A percentile compares a stretch with the other conserved stretches of the same genome.
These are phyloP conservation scores for Mycena pura DNA, from an alignment of 768 basidiomycete species.

Conservation along the genomic window DNA sequence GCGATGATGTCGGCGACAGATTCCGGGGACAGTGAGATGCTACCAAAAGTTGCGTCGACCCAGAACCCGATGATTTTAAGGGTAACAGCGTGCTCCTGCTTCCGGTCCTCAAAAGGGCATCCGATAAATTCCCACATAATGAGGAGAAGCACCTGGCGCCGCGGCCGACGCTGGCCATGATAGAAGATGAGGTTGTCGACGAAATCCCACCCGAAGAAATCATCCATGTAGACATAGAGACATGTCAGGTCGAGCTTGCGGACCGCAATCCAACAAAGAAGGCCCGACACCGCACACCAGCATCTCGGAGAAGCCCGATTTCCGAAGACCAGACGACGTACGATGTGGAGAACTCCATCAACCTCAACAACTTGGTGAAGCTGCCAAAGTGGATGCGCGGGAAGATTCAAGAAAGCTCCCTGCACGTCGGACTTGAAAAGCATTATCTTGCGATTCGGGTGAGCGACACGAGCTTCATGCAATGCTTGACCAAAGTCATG, in stretches of 20 bases:
- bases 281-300: conserved; percentile 34
- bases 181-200: conserved; percentile 23
- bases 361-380: conserved; percentile 37
- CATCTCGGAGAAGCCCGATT: conserved; percentile 31
- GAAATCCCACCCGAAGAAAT: conserved; percentile 28
- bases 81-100: conserved; percentile 26
- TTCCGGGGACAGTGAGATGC: neutral
- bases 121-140: neutral
- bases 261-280: conserved; percentile 38
- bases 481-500: conserved; percentile 27
- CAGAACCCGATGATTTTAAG: conserved; percentile 38
- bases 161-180: conserved; percentile 6
- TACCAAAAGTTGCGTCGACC: conserved; percentile 31
- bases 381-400: conserved; percentile 42
- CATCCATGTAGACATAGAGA: conserved; percentile 33
- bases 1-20: conserved; percentile 9
- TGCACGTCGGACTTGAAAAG: conserved; percentile 38
- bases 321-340: conserved; percentile 37
- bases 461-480: neutral
- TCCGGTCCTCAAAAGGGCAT: conserved; percentile 21
- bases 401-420: conserved; percentile 39
- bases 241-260: conserved; percentile 21
- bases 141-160: conserved; percentile 1
- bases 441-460: conserved; percentile 16
- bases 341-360: conserved; percentile 32